Evolutionary conservation across 805 yeast species (phyloP), one percentile per base, ranked within the genome.

Genomic region (Wickerhamiella shivajii): DNA sequence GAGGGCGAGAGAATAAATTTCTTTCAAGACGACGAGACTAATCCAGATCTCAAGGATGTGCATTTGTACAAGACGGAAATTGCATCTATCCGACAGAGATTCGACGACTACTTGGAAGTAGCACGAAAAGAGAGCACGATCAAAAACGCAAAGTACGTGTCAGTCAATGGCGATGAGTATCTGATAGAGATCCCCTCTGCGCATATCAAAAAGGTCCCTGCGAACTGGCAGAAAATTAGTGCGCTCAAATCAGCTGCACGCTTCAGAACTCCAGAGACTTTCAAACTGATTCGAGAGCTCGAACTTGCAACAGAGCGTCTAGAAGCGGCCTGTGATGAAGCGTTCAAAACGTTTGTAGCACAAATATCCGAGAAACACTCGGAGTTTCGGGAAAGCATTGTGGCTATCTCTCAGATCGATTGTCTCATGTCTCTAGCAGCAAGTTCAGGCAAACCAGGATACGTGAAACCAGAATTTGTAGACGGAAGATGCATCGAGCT

Each of bases 171-270:
- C 33, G 78, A 76, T 14, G 76, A 81, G 2, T 78, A 75, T 47
- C 57, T 85, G 30, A 64, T 90, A 15, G 95, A 85, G 46, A 74
- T 87, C 0, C 59, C 81, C 27, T 73, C 74, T 40, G 55, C 66
- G 9, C 68, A 68, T 27, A 60, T 66, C 2, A 68, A 67, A 27
- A 53, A 57, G 1, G 53, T 85, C 2, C 97, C 97, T 0, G 44
- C 58, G 2, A 71, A 69, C 33, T 87, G 95, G 94, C 56, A 76
- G 9, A 77, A 80, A 44, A 67, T 79, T 18, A 77, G 69, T 44
- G 77, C 77, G 67, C 92, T 29, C 61, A 71, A 47, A 40, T 52
- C 71, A 2, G 74, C 81, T 1, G 68, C 83, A 2, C 58, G 97
- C 37, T 85, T 71, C 52, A 60, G 84, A 38, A 63, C 93, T 0